Base-by-base conservation (phyloP, 345 rosid species). In the Dipteronia sinensis region DNA sequence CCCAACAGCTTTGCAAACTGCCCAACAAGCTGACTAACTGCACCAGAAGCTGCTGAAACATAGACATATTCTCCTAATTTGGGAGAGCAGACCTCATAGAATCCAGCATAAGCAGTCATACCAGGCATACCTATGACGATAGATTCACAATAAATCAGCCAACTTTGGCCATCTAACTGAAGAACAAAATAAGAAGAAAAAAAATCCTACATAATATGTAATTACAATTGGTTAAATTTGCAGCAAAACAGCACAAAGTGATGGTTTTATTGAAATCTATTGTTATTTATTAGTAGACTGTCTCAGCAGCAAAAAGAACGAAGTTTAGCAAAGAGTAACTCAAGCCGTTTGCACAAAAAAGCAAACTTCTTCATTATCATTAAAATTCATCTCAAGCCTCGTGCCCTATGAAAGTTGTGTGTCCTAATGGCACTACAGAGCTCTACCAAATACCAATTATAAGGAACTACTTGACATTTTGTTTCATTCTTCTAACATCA, bases 31-130 rank as follows among this genome's bases (percentile, higher is more conserved):
- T 77, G 80, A 71, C 83, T 81, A 16, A 78, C 86, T 22, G 83
- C 83, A 25, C 86, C 83, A 22, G 83, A 77, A 9, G 83, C 79
- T 59, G 80, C 80, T 10, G 83, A 80, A 38, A 83, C 17, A 44
- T 44, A 78, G 4, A 80, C 80, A 53, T 4, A 71, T 23, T 80
- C 51, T 31, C 13, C 91, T 72, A 65, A 22, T 84, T 87, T 87
- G 1, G 92, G 90, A 42, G 88, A 67, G 55, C 88, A 82, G 1
- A 85, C 3, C 16, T 89, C 85, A n/a, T 71, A 77, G 13, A 89
- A 76, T 17, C 92, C 88, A 15, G 31, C 81, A 53, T 89, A 89
- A 17, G 92, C 90, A 17, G 92, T 82, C 81, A 85, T 72, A 25
- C 92, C 90, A 2, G 87, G 83, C 90, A 85, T 80, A 46, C 92